Percentiles rank a stretch among this genome's conserved stretches.
Conservation (phyloP, 139 green algal genomes). For the Coelastrella sp. region DNA sequence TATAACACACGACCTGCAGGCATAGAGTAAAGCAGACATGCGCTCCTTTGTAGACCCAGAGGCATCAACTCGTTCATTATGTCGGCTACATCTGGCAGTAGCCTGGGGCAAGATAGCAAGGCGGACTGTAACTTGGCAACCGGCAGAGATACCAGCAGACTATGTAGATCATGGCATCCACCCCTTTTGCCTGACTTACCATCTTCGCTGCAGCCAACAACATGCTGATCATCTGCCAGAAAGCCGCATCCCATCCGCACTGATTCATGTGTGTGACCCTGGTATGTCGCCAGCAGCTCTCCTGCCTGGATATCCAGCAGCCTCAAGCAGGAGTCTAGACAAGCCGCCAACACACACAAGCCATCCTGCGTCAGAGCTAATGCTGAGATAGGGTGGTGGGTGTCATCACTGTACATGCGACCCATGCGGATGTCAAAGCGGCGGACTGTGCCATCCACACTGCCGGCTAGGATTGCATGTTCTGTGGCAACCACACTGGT, state of each 20-base stretch:
- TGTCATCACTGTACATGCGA: conserved; percentile 75
- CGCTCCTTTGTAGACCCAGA: neutral
- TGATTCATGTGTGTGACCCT: conserved; percentile 75
- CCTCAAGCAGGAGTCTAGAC: conserved; percentile 77
- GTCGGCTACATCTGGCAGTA: neutral
- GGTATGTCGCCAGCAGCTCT: conserved; percentile 85
- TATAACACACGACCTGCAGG: conserved; percentile 79
- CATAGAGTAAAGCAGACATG: neutral
- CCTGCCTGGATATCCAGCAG: conserved; percentile 77
- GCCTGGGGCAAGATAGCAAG: too few relatives aligned
- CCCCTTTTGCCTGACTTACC: too few relatives aligned
- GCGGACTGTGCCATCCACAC: conserved; percentile 89
- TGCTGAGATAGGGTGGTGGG: conserved; percentile 79
- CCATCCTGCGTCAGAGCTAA: conserved; percentile 61
- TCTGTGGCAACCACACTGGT: conserved; percentile 73
- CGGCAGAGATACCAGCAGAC: neutral
- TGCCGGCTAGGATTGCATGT: conserved; percentile 72
- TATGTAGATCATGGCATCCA: neutral
- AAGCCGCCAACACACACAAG: conserved; percentile 79
- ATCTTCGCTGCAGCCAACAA: conserved; percentile 84
- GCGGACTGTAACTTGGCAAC: neutral
- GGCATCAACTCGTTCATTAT: neutral
- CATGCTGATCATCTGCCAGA: conserved; percentile 78
- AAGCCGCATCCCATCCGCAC: conserved; percentile 86
- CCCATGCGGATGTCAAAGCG: conserved; percentile 91